Evolutionary conservation across 345 rosid genomes (phyloP).

Genomic region (Syzygium oleosum): DNA sequence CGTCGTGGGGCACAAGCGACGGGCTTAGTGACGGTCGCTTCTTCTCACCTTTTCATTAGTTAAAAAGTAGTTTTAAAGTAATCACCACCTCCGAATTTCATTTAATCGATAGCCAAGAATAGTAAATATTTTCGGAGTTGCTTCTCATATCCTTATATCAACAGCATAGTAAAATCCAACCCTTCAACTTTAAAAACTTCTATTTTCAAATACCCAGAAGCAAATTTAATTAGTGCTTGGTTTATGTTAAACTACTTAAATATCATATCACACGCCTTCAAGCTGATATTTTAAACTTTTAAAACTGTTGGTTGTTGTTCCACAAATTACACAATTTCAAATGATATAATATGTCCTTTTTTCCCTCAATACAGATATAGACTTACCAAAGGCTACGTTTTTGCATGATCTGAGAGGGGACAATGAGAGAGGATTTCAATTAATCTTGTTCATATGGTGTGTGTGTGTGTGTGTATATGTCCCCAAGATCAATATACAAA

Average conservation of each 20-base stretch:
- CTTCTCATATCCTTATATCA: background rate
- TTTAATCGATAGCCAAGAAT: background rate
- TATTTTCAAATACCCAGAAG: background rate
- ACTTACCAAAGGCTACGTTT: background rate
- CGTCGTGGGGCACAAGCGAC: background rate
- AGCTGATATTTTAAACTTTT: background rate
- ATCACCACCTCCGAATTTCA: background rate
- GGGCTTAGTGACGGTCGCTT: background rate
- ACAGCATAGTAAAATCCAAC: background rate
- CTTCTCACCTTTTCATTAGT: background rate
- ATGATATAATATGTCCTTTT: background rate
- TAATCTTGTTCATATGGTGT: background rate
- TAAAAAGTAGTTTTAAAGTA: background rate
- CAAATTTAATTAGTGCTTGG: background rate
- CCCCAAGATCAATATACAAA: background rate
- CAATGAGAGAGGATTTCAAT: background rate
- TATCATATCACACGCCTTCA: background rate
- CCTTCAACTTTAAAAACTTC: background rate
- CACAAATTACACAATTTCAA: background rate
- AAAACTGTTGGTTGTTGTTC: background rate
- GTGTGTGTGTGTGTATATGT: background rate
- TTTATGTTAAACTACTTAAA: background rate
- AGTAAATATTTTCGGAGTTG: background rate
- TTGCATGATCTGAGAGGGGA: background rate
- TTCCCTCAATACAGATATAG: background rate